Percentiles rank a stretch among this genome's conserved stretches.
Evolutionary conservation across 1,139 yeast genomes (phyloP).

Genomic region (Sugiyamaella xylanicola): DNA sequence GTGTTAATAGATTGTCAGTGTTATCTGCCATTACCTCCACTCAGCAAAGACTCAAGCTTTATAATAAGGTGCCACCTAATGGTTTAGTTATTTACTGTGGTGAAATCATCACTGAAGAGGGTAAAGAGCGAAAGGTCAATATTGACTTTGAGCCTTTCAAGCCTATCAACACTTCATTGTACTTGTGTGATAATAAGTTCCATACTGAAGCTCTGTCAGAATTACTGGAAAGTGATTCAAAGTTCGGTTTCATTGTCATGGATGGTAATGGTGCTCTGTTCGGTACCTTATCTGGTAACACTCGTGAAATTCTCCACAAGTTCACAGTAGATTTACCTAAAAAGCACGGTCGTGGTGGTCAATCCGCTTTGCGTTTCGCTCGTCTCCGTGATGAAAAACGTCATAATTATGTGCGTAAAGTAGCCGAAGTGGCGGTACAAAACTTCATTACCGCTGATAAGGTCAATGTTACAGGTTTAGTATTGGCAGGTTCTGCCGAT

Average conservation of each 20-base stretch:
- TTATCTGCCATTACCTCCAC: slow-evolving; percentile 96
- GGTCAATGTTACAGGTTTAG: slow-evolving; percentile 90
- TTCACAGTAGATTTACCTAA: slow-evolving; percentile 97
- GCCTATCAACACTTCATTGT: slow-evolving; percentile 94
- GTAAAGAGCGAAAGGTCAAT: slow-evolving; percentile 92
- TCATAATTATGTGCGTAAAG: slow-evolving; percentile 97
- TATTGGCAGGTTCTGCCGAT: slow-evolving; percentile 98
- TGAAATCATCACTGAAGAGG: slow-evolving; percentile 95
- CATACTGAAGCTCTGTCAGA: slow-evolving; percentile 97
- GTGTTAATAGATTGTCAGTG: slow-evolving; percentile 94
- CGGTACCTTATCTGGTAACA: slow-evolving; percentile 96
- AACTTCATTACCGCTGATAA: slow-evolving; percentile 91
- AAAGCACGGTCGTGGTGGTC: slow-evolving; percentile 99
- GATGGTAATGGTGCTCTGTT: slow-evolving; percentile 98
- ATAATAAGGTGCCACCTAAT: slow-evolving; percentile 85
- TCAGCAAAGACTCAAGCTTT: slow-evolving; percentile 90
- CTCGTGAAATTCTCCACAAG: slow-evolving; percentile 93
- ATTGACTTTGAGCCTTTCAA: slow-evolving; percentile 97
- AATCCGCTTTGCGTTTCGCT: slow-evolving; percentile 97
- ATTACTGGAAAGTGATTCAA: slow-evolving; percentile 89
- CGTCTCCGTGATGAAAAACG: slow-evolving; percentile 98
- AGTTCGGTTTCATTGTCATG: slow-evolving; percentile 96
- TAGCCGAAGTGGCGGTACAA: slow-evolving; percentile 97
- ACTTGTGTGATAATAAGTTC: slow-evolving; percentile 95
- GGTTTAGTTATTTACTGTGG: slow-evolving; percentile 98